Conservation (phyloP, 163 green algal genomes). For the Volvox carteri region DNA sequence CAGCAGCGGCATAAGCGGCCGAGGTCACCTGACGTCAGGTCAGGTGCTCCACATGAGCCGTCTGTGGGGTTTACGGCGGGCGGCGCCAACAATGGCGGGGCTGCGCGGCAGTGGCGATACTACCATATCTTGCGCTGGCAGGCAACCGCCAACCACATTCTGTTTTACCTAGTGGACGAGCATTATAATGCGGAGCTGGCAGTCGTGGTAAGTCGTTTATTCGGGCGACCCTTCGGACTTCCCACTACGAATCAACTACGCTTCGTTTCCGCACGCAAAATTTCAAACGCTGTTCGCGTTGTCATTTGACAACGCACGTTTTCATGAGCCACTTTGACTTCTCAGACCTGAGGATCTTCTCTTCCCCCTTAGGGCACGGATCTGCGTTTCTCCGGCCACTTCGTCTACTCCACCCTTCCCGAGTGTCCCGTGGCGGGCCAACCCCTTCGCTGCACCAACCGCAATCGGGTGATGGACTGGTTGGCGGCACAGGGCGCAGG, state of each 20-base stretch:
- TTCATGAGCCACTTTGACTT: too few relatives aligned
- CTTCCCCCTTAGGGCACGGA: conserved; percentile 63
- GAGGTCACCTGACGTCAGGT: too few relatives aligned
- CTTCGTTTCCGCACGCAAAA: too few relatives aligned
- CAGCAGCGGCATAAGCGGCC: too few relatives aligned
- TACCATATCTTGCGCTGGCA: conserved; percentile 46
- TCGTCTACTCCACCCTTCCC: conserved; percentile 56
- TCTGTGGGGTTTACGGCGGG: neutral
- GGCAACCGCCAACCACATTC: conserved; percentile 57
- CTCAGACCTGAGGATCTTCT: too few relatives aligned
- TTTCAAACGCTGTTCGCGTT: too few relatives aligned
- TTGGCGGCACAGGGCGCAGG: conserved; percentile 58
- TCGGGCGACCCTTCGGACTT: too few relatives aligned
- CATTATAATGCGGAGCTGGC: conserved; percentile 55
- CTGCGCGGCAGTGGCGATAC: conserved; percentile 4
- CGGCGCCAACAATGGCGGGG: neutral
- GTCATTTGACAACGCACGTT: too few relatives aligned
- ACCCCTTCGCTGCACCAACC: conserved; percentile 68
- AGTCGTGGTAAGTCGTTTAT: conserved; percentile 57
- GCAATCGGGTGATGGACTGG: conserved; percentile 63
- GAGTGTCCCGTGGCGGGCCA: conserved; percentile 31
- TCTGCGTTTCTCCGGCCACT: conserved; percentile 65
- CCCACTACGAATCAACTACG: too few relatives aligned
- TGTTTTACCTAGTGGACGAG: conserved; percentile 63
- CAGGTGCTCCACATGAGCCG: neutral